Conservation (phyloP, 495 filamentous ascomycete genomes). For the Penicillium samsonianum region DNA sequence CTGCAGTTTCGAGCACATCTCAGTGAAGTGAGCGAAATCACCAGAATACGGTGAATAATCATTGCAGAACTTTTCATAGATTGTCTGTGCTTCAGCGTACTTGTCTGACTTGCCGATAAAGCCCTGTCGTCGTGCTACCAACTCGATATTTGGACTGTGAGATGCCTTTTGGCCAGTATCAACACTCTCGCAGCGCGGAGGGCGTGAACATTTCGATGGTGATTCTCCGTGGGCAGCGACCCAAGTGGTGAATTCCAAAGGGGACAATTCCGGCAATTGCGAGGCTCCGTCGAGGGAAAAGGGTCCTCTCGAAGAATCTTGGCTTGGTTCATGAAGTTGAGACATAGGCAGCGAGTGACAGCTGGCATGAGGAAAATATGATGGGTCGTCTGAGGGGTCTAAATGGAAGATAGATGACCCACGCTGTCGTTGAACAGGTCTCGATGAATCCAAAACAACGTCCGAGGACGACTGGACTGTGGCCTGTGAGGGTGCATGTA, state of each 20-base stretch:
- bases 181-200: not conserved
- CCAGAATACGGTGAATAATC: conserved; percentile 61
- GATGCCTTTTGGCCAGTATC: not conserved
- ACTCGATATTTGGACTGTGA: conserved; percentile 14
- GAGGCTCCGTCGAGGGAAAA: conserved; percentile 9
- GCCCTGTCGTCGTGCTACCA: conserved; percentile 29
- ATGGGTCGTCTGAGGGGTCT: conserved; percentile 16
- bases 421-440: conserved; percentile 19
- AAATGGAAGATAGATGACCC: conserved; percentile 12
- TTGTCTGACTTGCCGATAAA: conserved; percentile 27
- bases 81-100: conserved; percentile 25
- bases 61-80: conserved; percentile 53
- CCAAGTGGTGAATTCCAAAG: conserved; percentile 21
- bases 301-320: conserved; percentile 1
- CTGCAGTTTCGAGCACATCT: conserved; percentile 55
- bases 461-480: conserved; percentile 20
- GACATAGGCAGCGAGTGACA: conserved; percentile 22
- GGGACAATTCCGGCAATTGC: conserved; percentile 6
- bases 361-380: conserved; percentile 22
- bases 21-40: conserved; percentile 53
- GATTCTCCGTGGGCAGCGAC: conserved; percentile 17
- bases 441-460: conserved; percentile 33
- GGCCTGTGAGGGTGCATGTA: conserved; percentile 19
- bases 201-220: conserved; percentile 21
- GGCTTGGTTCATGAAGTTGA: conserved; percentile 10